phyloP scores from a whole-genome alignment of 2,329 filamentous ascomycete genomes.

The Xylariales sp. region DNA sequence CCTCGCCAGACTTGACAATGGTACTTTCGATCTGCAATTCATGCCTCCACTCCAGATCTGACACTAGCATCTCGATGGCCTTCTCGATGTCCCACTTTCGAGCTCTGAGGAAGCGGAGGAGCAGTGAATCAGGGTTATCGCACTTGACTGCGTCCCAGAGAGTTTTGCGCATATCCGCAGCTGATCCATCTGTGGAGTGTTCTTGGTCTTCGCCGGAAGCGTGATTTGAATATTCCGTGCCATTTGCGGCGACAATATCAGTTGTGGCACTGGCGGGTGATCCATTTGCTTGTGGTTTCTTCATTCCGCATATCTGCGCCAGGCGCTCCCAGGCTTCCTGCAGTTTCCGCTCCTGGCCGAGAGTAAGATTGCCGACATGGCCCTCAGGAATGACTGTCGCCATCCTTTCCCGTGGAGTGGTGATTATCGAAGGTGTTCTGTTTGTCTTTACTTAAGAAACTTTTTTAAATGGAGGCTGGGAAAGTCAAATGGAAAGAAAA shows the following conservation, averaged over 20 bases:
- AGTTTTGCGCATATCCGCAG: conserved; percentile 16
- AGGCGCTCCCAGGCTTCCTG: conserved; percentile 4
- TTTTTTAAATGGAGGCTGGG: no score
- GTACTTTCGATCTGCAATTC: conserved; percentile 25
- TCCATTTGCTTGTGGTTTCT: not conserved
- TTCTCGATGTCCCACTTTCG: conserved; percentile 35
- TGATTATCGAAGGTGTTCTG: no score
- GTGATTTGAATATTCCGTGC: conserved; percentile 59
- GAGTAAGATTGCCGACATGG: not conserved
- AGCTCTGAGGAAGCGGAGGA: conserved; percentile 35
- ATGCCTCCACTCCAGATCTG: conserved; percentile 32
- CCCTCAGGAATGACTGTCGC: no score
- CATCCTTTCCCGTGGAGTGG: no score
- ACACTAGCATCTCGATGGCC: conserved; percentile 33
- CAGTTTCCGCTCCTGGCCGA: not conserved
- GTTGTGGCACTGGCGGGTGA: no score
- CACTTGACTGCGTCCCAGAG: conserved; percentile 19
- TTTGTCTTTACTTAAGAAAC: no score
- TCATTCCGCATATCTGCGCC: conserved; percentile 23
- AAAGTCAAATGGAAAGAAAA: no score
- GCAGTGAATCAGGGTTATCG: conserved; percentile 32
- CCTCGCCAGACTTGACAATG: conserved; percentile 29
- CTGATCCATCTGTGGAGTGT: no score
- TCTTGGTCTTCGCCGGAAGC: conserved; percentile 16
- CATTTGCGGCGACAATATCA: not conserved